Evolutionary conservation across 78 protist species (phyloP), one percentile per base, ranked within the genome.

Genomic region (Dictyostelium capitatum): DNA sequence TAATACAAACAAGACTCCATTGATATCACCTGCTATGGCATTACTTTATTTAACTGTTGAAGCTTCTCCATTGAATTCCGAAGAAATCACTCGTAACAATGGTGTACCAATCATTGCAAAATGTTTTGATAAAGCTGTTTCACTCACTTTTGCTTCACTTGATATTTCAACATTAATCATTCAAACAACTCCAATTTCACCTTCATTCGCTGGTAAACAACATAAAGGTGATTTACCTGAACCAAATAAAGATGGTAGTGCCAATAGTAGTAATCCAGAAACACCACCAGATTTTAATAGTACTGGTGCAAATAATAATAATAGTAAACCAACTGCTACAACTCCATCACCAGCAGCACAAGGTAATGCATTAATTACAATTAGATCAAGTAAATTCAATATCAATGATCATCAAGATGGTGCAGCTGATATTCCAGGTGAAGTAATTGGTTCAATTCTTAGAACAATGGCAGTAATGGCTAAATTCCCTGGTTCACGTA

Each of bases 11-110:
- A 72, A 46, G 74, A 59, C 50, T 54, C 72, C 95, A 56, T 59
- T 97, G 17, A 95, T 97, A 30, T 79, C 80, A 11, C 73, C 90
- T 3, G 96, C 96, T 30, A 28, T 91, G 72, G 98, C 94, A 69
- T 65, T 97, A 12, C 59, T 95, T 43, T 83, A 83, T 57, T 83
- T 90, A 77, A 97, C 98, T 9, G 95, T 96, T 17, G 80, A 83
- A 54, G 92, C 89, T 6, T 89, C 97, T 6, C 90, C 98, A 17
- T 82, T 95, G 67, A 97, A 97, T 43, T 95, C 97, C 14, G 96
- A 83, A 23, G 98, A 97, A 47, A 87, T 97, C 51, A 77, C 84
- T 1, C 51, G 97, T 48, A 95, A 96, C 15, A 95, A 95, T 59
- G 98, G 98, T 64, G 57, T 97, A 37, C 85, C 93, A 20, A 89